These are phyloP conservation scores for Annona squamosa DNA, from an alignment of 164 flowering plant species.

Conservation along the genomic window DNA sequence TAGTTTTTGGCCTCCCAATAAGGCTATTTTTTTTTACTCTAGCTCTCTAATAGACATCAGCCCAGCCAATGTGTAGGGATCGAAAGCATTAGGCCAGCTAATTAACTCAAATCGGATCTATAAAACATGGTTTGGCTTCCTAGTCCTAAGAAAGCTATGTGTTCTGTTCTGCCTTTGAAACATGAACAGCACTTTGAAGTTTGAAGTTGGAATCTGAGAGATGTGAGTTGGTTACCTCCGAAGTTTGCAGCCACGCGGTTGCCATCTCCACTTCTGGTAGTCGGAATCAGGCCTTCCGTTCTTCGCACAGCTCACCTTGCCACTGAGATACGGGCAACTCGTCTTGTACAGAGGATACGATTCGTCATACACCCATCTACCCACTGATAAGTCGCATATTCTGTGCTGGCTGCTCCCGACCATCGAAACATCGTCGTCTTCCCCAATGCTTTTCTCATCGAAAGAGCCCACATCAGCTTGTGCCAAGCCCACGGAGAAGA, in stretches of 20 bases:
- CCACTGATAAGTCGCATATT: conserved; percentile 47
- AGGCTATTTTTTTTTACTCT: too few relatives aligned
- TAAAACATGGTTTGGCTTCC: neutral
- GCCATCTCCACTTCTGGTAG: conserved; percentile 80
- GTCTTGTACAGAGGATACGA: conserved; percentile 76
- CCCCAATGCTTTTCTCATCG: conserved; percentile 17
- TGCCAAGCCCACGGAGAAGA: conserved; percentile 19
- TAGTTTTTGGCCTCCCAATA: too few relatives aligned
- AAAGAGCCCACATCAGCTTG: conserved; percentile 13
- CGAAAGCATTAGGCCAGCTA: neutral
- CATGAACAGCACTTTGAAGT: too few relatives aligned
- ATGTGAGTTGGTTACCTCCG: conserved; percentile 43
- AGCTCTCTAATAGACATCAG: too few relatives aligned
- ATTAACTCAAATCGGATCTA: neutral
- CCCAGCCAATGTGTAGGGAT: too few relatives aligned
- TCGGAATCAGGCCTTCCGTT: conserved; percentile 88
- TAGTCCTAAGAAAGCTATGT: neutral
- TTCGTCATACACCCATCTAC: conserved; percentile 70
- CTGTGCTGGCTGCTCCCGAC: conserved; percentile 24
- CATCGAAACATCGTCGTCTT: conserved; percentile 35
- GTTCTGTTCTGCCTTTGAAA: neutral
- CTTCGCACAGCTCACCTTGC: conserved; percentile 45
- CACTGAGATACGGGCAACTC: conserved; percentile 64
- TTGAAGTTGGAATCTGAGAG: neutral
- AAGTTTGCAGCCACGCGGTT: conserved; percentile 57